Percentiles rank a stretch among this genome's conserved stretches.
These are phyloP conservation scores for Boletus rubroflammeus DNA, from an alignment of 768 basidiomycete species.

Conservation along the genomic window DNA sequence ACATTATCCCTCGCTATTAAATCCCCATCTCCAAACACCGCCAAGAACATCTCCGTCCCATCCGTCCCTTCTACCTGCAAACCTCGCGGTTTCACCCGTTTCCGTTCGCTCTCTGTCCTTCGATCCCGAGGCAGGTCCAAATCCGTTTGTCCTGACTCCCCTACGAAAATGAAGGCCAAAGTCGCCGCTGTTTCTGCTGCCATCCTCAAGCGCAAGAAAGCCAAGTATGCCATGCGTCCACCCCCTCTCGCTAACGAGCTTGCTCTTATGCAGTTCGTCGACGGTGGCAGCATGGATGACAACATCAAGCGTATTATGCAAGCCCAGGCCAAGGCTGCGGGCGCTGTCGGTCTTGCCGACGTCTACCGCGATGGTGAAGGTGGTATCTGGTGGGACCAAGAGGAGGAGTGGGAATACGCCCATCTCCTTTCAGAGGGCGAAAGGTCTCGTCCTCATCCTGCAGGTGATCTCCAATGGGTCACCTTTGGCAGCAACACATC, in stretches of 20 bases:
- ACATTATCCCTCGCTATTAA: constrained; percentile 9
- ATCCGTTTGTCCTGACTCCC: constrained; percentile 27
- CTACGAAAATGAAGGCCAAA: constrained; percentile 23
- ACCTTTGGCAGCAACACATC: constrained; percentile 35
- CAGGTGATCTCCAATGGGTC: constrained; percentile 42
- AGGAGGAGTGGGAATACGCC: constrained; percentile 67
- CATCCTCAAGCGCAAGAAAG: constrained; percentile 49
- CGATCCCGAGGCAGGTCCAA: constrained; percentile 39
- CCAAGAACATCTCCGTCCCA: constrained; percentile 19
- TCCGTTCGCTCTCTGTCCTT: constrained; percentile 53
- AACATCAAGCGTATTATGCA: constrained; percentile 55
- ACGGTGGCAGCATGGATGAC: constrained; percentile 57
- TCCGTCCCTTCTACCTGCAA: constrained; percentile 12
- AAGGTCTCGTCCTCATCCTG: constrained; percentile 20
- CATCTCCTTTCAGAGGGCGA: constrained; percentile 49
- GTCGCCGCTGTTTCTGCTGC: constrained; percentile 24
- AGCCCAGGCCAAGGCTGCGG: constrained; percentile 47
- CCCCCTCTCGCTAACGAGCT: constrained; percentile 62
- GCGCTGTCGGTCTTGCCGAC: constrained; percentile 39
- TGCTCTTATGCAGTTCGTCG: constrained; percentile 64
- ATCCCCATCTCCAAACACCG: constrained; percentile 1
- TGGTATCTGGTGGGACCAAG: constrained; percentile 67
- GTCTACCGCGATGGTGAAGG: constrained; percentile 60
- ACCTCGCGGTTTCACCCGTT: constrained; percentile 37
- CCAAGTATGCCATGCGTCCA: constrained; percentile 43